Base-by-base conservation (phyloP, 2,329 filamentous ascomycete genomes). In the Talaromyces amestolkiae region DNA sequence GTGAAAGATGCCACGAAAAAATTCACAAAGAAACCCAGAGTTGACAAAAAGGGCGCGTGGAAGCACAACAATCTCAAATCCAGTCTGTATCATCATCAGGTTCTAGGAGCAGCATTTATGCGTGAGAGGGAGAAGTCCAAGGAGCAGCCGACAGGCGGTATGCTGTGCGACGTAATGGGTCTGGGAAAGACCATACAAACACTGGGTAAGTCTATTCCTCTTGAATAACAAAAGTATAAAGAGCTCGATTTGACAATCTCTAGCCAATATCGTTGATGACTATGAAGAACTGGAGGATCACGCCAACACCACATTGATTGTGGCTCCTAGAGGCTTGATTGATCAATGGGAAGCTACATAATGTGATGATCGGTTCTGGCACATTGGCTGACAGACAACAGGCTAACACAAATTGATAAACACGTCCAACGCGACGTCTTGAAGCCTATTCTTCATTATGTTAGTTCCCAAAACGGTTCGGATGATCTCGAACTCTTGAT, bases 81-180 rank as follows among this genome's bases (percentile, higher is more conserved):
- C 2, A 73, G 72, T 22, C 63, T 80, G 4, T 76, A 73, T 47
- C 70, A 76, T 63, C 74, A 78, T 63, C 78, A 80, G 75, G 64
- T 78, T 11, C 45, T 74, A 13, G 75, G 72, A 15, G 72, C 70
- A 37, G 73, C 65, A 2, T 78, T 74, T 47, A 77, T 78, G 75
- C 74, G 72, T 37, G 66, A 73, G n/a, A 72, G 75, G 17, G 76
- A 78, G 56, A 69, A 65, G 7, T 69, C 70, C 24, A 43, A 75
- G 2, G 24, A 49, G 10, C 45, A 41, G 60, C 60, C 77, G 1
- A 66, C 60, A 17, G 79, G 78, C 6, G 78, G 79, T 0, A 69
- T 81, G 19, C 70, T 79, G 1, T 77, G 75, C 35, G 78, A 81
- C 61, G 72, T 74, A 10, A 80, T 80, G 78, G 78, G 79, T 0